Evolutionary conservation across 345 rosid genomes (phyloP).

Genomic region (Kernera saxatilis): DNA sequence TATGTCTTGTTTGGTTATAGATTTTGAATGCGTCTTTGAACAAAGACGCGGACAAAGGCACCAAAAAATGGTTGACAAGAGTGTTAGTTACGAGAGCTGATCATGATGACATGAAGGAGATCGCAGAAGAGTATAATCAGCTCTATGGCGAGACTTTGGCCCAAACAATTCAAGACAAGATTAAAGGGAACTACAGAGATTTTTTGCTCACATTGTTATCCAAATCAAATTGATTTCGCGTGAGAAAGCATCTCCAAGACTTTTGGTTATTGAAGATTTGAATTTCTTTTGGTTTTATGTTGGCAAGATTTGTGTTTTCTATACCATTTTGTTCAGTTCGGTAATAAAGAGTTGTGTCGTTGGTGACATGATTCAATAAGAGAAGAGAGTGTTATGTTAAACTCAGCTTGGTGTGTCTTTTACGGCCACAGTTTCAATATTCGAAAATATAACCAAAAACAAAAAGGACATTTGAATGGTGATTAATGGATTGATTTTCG

Average conservation of each 20-base stretch:
- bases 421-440: background rate
- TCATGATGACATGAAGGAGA: slow-evolving; percentile 49
- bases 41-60: slow-evolving; percentile 41
- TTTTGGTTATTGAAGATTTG: background rate
- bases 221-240: slow-evolving; percentile 34
- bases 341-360: slow-evolving; percentile 19
- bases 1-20: slow-evolving; percentile 28
- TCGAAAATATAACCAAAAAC: background rate
- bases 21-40: slow-evolving; percentile 53
- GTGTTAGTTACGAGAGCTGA: slow-evolving; percentile 72
- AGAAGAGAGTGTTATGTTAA: background rate
- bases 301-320: slow-evolving; percentile 2
- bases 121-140: slow-evolving; percentile 39
- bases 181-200: slow-evolving; percentile 80
- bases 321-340: background rate
- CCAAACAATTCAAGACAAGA: slow-evolving; percentile 42
- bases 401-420: background rate
- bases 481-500: background rate
- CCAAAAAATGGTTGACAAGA: slow-evolving; percentile 63
- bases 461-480: no score
- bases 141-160: slow-evolving; percentile 43
- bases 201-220: slow-evolving; percentile 52
- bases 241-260: background rate
- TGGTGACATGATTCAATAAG: background rate
- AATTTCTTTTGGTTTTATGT: slow-evolving; percentile 1